Evolutionary conservation across 257 asterid genomes (phyloP), one percentile per base, ranked within the genome.

Genomic region (Gynochthodes officinalis): DNA sequence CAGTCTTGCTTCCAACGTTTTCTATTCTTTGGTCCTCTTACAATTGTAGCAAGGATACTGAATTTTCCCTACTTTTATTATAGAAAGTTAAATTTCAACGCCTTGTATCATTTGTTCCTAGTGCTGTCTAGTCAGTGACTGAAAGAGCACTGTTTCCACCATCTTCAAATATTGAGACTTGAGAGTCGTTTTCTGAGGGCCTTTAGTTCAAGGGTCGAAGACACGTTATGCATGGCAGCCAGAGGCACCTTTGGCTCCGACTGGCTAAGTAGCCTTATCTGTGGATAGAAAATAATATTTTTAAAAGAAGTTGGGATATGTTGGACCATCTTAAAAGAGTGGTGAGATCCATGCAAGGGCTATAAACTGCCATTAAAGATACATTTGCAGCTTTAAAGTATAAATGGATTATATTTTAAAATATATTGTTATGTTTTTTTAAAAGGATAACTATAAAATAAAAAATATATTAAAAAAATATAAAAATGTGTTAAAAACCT

Each of bases 1-100:
- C 54, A 8, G 50, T 43, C 64, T 39, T 9, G 12, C 15, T 23
- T 18, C 21, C 60, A 18, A 32, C 13, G 18, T 30, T 18, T 57
- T n/a, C 66, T 44, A 23, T 13, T 5, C 75, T 30, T 18, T 14
- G 30, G 67, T n/a, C 2, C 37, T 37, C 9, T 25, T 74, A 53
- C 76, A 48, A 63, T 75, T 80, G 73, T 75, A 23, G 52, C 39
- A 32, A 52, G 37, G 30, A 70, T 72, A 21, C n/a, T 55, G 64
- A 54, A 39, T 64, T 67, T 39, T 61, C 73, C 50, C 7, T 2
- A 21, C 27, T 67, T 39, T 30, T 32, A 40, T 28, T 32, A 37
- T 8, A 19, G 42, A 40, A 68, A 66, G 7, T 2, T 63, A 49
- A 46, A 39, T 16, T 62, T 64, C 70, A 59, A 69, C 8, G 46